Conservation (phyloP, 2,329 filamentous ascomycete genomes). For the Rhexocercosporidium sp. region DNA sequence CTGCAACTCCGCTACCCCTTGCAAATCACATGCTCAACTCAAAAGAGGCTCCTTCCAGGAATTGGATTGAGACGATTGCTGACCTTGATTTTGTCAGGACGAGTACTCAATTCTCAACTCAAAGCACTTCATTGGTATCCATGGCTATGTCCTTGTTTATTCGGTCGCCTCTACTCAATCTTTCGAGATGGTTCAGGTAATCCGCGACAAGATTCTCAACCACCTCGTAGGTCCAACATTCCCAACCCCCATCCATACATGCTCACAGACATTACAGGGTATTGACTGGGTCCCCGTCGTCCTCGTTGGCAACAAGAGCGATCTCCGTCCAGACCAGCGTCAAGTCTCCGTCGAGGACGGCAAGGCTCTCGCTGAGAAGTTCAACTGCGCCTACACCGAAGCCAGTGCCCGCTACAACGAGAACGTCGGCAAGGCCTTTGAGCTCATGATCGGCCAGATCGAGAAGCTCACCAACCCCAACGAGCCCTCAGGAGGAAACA, state of each 20-base stretch:
- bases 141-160: slow-evolving; percentile 98
- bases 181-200: slow-evolving; percentile 97
- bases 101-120: slow-evolving; percentile 98
- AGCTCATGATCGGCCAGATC: slow-evolving; percentile 91
- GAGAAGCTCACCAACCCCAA: slow-evolving; percentile 92
- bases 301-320: slow-evolving; percentile 96
- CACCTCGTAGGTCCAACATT: slow-evolving; percentile 72
- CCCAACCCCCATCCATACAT: neutral
- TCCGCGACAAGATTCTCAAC: slow-evolving; percentile 96
- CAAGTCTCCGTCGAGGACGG: slow-evolving; percentile 89
- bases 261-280: slow-evolving; percentile 59
- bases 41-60: neutral
- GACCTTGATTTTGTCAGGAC: slow-evolving; percentile 62
- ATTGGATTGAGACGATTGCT: slow-evolving; percentile 13
- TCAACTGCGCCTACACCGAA: slow-evolving; percentile 93
- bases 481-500: slow-evolving; percentile 79
- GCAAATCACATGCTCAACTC: slow-evolving; percentile 20
- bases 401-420: slow-evolving; percentile 93
- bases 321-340: slow-evolving; percentile 89
- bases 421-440: slow-evolving; percentile 91
- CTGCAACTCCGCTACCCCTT: neutral
- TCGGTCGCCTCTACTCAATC: slow-evolving; percentile 93
- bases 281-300: slow-evolving; percentile 92
- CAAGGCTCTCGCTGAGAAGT: slow-evolving; percentile 81
- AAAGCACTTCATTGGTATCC: slow-evolving; percentile 98